These are phyloP conservation scores for Candida glucosophila DNA, from an alignment of 1,139 yeast species.

Conservation along the genomic window DNA sequence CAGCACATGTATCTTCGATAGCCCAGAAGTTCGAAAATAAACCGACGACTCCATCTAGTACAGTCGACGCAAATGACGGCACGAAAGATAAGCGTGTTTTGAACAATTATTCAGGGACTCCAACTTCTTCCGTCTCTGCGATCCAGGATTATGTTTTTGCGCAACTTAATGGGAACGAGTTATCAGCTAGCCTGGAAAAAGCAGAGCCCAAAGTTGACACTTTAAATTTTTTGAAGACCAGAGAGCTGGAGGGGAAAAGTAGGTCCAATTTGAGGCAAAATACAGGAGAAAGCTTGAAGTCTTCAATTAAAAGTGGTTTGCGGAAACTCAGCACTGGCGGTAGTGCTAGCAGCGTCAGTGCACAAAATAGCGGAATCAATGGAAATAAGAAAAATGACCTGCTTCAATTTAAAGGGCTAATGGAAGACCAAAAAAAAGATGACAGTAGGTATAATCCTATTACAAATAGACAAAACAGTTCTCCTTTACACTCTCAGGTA, in stretches of 20 bases:
- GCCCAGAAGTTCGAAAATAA: constrained; percentile 8
- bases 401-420: no score
- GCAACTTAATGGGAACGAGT: constrained; percentile 21
- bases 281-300: constrained; percentile 41
- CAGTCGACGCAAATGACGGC: not conserved
- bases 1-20: constrained; percentile 13
- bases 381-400: constrained; percentile 11
- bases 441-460: not conserved
- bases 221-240: constrained; percentile 49
- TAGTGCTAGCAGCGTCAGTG: constrained; percentile 11
- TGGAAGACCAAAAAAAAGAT: constrained; percentile 1
- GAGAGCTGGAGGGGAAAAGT: constrained; percentile 19
- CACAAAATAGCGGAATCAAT: constrained; percentile 16
- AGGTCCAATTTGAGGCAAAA: constrained; percentile 13
- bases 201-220: constrained; percentile 18
- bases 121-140: constrained; percentile 14
- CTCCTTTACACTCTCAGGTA: constrained; percentile 26
- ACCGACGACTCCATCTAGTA: constrained; percentile 13
- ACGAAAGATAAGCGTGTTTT: not conserved
- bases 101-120: constrained; percentile 1
- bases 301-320: constrained; percentile 25
- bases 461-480: constrained; percentile 29
- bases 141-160: constrained; percentile 28
- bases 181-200: constrained; percentile 8
- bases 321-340: constrained; percentile 37